Conservation (phyloP, 1,284 basidiomycete species). For the Pisolithus thermaeus region DNA sequence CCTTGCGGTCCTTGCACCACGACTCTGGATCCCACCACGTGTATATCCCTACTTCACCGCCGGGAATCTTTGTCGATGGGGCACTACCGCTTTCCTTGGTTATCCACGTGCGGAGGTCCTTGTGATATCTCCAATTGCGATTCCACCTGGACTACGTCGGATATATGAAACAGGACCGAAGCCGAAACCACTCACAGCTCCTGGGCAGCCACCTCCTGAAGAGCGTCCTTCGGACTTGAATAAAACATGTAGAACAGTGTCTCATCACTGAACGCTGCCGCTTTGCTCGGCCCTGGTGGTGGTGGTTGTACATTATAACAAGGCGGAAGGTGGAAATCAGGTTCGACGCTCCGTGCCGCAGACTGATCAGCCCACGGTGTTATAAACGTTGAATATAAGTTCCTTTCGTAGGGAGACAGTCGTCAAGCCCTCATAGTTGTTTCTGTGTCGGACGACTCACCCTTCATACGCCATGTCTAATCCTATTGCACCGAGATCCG, state of each 20-base stretch:
- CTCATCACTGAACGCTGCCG: conserved; percentile 90
- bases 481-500: conserved; percentile 90
- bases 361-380: conserved; percentile 94
- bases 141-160: conserved; percentile 61
- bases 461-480: conserved; percentile 84
- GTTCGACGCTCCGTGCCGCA: conserved; percentile 78
- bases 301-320: conserved; percentile 95
- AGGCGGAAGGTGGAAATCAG: conserved; percentile 86
- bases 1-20: conserved; percentile 83
- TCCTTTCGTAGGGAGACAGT: conserved; percentile 34
- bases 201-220: conserved; percentile 94
- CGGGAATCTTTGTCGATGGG: conserved; percentile 82
- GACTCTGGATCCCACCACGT: conserved; percentile 89
- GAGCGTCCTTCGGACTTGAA: conserved; percentile 84
- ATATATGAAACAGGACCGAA: not conserved
- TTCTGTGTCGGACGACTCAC: conserved; percentile 44
- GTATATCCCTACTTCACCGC: conserved; percentile 85
- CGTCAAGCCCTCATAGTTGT: conserved; percentile 13
- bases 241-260: conserved; percentile 99
- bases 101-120: conserved; percentile 91
- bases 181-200: conserved; percentile 70
- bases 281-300: conserved; percentile 84
- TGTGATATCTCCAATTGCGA: conserved; percentile 98
- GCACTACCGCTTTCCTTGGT: conserved; percentile 86
- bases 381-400: conserved; percentile 90